Conservation (phyloP, 352 stramenopile genomes). For the Phytopythium boreale region DNA sequence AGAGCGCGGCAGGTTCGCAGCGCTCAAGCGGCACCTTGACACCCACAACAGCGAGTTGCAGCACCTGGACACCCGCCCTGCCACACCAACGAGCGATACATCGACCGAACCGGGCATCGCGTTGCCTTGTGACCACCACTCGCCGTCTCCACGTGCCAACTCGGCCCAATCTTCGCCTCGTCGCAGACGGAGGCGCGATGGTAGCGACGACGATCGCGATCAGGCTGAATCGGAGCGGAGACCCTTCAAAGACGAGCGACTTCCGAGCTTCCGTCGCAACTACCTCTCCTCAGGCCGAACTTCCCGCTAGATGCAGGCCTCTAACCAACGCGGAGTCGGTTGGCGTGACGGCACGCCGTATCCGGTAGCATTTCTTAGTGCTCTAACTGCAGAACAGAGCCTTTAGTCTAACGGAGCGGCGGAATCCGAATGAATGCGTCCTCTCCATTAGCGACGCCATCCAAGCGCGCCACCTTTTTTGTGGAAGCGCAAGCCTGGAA, state of each 20-base stretch:
- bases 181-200: neutral
- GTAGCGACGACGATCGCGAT: neutral
- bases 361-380: neutral
- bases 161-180: neutral
- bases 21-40: constrained; percentile 36
- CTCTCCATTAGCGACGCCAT: neutral
- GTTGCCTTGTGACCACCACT: neutral
- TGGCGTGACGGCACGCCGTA: neutral
- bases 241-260: neutral
- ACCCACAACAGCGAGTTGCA: constrained; percentile 11
- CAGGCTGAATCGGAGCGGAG: neutral
- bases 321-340: neutral
- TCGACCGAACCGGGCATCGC: neutral
- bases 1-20: constrained; percentile 39
- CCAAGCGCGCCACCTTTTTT: neutral
- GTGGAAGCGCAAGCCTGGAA: neutral
- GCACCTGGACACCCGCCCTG: neutral
- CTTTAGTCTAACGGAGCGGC: neutral
- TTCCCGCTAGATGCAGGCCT: neutral
- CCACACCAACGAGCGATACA: neutral
- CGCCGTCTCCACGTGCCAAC: neutral
- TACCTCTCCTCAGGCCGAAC: neutral
- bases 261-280: constrained; percentile 5
- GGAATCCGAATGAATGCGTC: neutral
- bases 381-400: neutral